Percentiles rank a stretch among this genome's conserved stretches.
phyloP scores from a whole-genome alignment of 768 basidiomycete genomes.

The Pleurotus giganteus region DNA sequence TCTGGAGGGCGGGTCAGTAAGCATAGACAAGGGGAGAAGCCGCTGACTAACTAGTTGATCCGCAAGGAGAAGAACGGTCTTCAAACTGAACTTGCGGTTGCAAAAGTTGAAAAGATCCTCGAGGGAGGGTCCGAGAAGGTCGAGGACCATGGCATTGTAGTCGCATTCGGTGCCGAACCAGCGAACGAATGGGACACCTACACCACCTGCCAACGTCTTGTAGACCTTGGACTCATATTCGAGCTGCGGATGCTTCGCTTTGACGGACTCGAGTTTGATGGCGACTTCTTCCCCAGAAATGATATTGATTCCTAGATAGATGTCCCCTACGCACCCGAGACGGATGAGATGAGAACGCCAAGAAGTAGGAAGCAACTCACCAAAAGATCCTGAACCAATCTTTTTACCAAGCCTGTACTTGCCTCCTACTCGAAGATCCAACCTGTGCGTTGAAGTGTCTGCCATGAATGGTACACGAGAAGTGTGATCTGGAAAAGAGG shows the following conservation, averaged over 20 bases:
- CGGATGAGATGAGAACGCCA: conserved; percentile 11
- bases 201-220: conserved; percentile 98
- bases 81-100: conserved; percentile 96
- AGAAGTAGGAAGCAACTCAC: conserved; percentile 44
- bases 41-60: conserved; percentile 80
- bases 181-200: conserved; percentile 97
- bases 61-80: conserved; percentile 94
- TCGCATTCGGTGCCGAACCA: conserved; percentile 97
- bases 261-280: conserved; percentile 99
- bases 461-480: conserved; percentile 50
- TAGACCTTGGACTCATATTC: conserved; percentile 96
- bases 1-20: conserved; percentile 45
- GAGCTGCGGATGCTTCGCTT: conserved; percentile 99
- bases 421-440: conserved; percentile 87
- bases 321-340: conserved; percentile 65
- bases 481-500: conserved; percentile 15
- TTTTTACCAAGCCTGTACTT: conserved; percentile 99
- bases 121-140: conserved; percentile 89
- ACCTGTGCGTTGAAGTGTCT: conserved; percentile 66
- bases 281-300: conserved; percentile 99
- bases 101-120: conserved; percentile 94
- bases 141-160: conserved; percentile 99
- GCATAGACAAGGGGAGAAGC: conserved; percentile 18
- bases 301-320: conserved; percentile 99
- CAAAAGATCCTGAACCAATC: conserved; percentile 98